Percentiles rank a stretch among this genome's conserved stretches.
phyloP scores from a whole-genome alignment of 1,284 basidiomycete genomes.

The Pterulicium gracile region DNA sequence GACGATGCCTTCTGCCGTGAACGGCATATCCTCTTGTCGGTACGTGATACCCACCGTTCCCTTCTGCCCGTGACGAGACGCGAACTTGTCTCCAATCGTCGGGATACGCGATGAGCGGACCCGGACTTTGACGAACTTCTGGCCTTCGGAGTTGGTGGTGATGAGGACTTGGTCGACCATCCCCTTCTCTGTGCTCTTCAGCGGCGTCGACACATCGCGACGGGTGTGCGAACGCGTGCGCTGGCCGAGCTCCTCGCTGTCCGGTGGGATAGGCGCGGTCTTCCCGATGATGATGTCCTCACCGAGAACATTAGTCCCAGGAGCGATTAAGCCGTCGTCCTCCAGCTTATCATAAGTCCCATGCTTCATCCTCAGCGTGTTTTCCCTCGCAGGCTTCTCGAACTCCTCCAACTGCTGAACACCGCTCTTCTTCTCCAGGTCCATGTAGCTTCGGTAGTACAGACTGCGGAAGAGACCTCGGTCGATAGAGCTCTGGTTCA shows the following conservation, averaged over 20 bases:
- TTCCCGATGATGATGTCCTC: slow-evolving; percentile 99
- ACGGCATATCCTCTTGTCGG: slow-evolving; percentile 99
- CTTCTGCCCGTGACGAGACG: slow-evolving; percentile 98
- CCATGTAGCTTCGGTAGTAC: slow-evolving; percentile 98
- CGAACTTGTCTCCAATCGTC: slow-evolving; percentile 99
- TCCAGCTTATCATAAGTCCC: slow-evolving; percentile 99
- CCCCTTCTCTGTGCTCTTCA: slow-evolving; percentile 97
- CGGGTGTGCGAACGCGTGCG: slow-evolving; percentile 84
- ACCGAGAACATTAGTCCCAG: slow-evolving; percentile 90
- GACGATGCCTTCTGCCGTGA: slow-evolving; percentile 91
- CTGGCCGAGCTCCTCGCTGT: slow-evolving; percentile 95
- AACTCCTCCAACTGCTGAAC: slow-evolving; percentile 91
- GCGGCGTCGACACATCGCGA: slow-evolving; percentile 92
- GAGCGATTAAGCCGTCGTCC: slow-evolving; percentile 90
- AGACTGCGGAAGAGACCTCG: slow-evolving; percentile 97
- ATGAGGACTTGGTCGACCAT: slow-evolving; percentile 97
- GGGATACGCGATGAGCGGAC: slow-evolving; percentile 93
- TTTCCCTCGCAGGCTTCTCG: slow-evolving; percentile 91
- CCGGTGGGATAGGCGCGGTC: slow-evolving; percentile 93
- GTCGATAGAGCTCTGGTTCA: slow-evolving; percentile 99
- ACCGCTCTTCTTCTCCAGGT: slow-evolving; percentile 96
- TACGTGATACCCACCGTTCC: slow-evolving; percentile 99
- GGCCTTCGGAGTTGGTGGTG: slow-evolving; percentile 91
- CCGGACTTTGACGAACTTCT: slow-evolving; percentile 98
- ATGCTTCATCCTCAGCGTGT: slow-evolving; percentile 93